phyloP scores from a whole-genome alignment of 1,284 basidiomycete genomes.

The Rhodotorula sp. region DNA sequence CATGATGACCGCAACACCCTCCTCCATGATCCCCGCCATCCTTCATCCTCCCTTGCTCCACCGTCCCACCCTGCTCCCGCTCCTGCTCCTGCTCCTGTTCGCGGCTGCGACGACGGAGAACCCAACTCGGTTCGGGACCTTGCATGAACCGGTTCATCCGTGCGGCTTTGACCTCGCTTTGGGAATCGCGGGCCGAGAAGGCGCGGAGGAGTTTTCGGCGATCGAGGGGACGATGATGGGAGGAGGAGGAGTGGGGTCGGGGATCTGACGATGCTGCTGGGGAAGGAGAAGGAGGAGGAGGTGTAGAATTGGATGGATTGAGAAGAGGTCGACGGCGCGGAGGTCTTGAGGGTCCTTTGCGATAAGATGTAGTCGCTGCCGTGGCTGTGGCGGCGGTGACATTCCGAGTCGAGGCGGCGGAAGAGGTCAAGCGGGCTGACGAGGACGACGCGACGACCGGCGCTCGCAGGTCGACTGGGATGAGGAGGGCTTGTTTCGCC shows the following conservation, averaged over 20 bases:
- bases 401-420: background rate
- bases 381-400: background rate
- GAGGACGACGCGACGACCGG: background rate
- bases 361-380: background rate
- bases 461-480: constrained; percentile 26
- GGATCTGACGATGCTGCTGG: background rate
- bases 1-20: no score
- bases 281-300: background rate
- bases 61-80: background rate
- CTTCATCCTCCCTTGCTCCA: background rate
- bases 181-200: constrained; percentile 1
- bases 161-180: background rate
- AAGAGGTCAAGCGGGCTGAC: background rate
- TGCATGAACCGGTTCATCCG: constrained; percentile 30
- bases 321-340: background rate
- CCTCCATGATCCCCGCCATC: no score
- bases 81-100: background rate
- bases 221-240: background rate
- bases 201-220: constrained; percentile 17
- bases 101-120: background rate
- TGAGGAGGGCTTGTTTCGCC: constrained; percentile 7
- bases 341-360: background rate
- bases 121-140: constrained; percentile 35
- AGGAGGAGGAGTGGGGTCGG: background rate
- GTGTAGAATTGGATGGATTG: background rate